Conservation (phyloP, 2,329 filamentous ascomycete genomes). For the Ceratocystis cacaofunesta region DNA sequence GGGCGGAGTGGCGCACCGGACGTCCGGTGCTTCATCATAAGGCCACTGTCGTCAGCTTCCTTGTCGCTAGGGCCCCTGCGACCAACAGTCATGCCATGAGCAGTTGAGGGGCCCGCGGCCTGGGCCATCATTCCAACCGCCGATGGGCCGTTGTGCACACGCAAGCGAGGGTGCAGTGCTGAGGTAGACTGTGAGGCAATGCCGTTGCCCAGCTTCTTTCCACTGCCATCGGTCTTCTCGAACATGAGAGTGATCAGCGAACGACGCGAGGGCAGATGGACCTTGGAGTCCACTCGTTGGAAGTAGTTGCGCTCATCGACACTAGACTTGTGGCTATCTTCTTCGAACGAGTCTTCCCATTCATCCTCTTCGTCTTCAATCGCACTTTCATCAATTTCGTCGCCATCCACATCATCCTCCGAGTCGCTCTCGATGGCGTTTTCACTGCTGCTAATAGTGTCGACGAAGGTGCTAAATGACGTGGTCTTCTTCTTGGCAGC, state of each 20-base stretch:
- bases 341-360: slow-evolving; percentile 55
- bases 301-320: slow-evolving; percentile 70
- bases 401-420: slow-evolving; percentile 44
- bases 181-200: slow-evolving; percentile 52
- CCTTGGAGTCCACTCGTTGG: slow-evolving; percentile 77
- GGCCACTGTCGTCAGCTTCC: slow-evolving; percentile 46
- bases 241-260: slow-evolving; percentile 86
- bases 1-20: slow-evolving; percentile 35
- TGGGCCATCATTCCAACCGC: slow-evolving; percentile 10
- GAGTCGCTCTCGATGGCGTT: slow-evolving; percentile 37
- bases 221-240: slow-evolving; percentile 55
- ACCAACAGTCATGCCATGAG: slow-evolving; percentile 17
- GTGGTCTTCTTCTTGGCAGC: slow-evolving; percentile 54
- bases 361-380: slow-evolving; percentile 57
- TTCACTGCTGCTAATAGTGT: slow-evolving; percentile 49
- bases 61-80: slow-evolving; percentile 33
- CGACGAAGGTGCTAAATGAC: slow-evolving; percentile 66
- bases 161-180: slow-evolving; percentile 45
- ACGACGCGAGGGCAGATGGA: slow-evolving; percentile 68
- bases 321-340: slow-evolving; percentile 72
- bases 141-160: slow-evolving; percentile 31
- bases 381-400: slow-evolving; percentile 67
- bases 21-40: slow-evolving; percentile 48
- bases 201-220: slow-evolving; percentile 48
- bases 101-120: slow-evolving; percentile 27